Base-by-base conservation (phyloP, 306 rosid species). In the Morella rubra region DNA sequence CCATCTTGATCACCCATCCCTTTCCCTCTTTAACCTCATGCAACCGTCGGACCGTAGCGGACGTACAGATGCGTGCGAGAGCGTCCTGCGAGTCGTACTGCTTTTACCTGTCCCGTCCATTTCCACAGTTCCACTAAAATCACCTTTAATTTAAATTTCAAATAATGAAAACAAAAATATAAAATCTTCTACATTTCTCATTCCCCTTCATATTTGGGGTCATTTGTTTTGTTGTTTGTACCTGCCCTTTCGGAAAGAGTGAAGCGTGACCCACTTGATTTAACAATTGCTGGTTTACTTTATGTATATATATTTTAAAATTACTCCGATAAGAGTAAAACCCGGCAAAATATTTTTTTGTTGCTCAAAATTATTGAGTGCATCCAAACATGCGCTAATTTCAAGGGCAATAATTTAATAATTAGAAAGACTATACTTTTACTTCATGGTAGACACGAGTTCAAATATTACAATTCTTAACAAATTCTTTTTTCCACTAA, bases 141-240 rank as follows among this genome's bases (percentile, higher is more conserved):
- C 77, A 77, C 76, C 97, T 91, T 91, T 91, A 91, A 88, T 91
- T 91, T 87, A 86, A 91, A 89, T 22, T 77, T 86, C 80, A 76
- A 85, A 32, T 32, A 32, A 2, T 32, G 37, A 2, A 85, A 47
- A 53, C 45, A 27, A 42, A 64, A 51, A 5, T 9, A 56, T 8
- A 58, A n/a, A 14, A 32, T 32, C 37, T 44, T 37, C 6, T 3
- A 15, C 50, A 41, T 42, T 4, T 0, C 0, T 50, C 62, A 78
- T 55, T 15, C 14, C 8, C 6, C 1, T 54, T 46, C 64, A 19
- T 51, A 45, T 40, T 32, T 32, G 37, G 37, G 37, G 37, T 32
- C 37, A 32, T 6, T 51, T 6, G 11, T 20, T 37, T 61, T 51
- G 15, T 68, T 54, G 56, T 52, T 6, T 16, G 4, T 16, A 52